Conservation (phyloP, 2,329 filamentous ascomycete species). For the Herpotrichia juniperi region DNA sequence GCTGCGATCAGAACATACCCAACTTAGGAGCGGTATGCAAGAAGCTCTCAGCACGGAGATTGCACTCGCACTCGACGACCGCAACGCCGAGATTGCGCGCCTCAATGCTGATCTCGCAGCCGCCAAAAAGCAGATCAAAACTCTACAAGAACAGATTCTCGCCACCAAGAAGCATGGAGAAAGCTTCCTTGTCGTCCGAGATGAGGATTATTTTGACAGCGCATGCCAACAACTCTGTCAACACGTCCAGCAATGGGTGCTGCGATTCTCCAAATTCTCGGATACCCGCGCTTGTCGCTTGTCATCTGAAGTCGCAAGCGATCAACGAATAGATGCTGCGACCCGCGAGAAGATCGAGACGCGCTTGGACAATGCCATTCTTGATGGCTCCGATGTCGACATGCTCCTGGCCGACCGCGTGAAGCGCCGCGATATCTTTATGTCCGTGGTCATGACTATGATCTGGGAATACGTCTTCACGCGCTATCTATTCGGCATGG, state of each 20-base stretch:
- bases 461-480: constrained; percentile 99
- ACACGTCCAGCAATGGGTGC: constrained; percentile 96
- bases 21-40: constrained; percentile 68
- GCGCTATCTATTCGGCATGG: constrained; percentile 97
- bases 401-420: constrained; percentile 86
- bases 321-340: constrained; percentile 37
- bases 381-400: constrained; percentile 94
- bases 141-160: constrained; percentile 65
- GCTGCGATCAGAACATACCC: constrained; percentile 67
- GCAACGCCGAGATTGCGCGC: constrained; percentile 81
- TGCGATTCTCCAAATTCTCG: constrained; percentile 97
- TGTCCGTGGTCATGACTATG: constrained; percentile 99
- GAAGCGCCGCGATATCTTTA: constrained; percentile 89
- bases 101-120: constrained; percentile 79
- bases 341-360: constrained; percentile 82
- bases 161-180: constrained; percentile 63
- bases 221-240: constrained; percentile 94
- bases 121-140: constrained; percentile 67
- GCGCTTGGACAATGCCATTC: constrained; percentile 88
- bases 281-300: constrained; percentile 87
- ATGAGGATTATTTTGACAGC: constrained; percentile 94
- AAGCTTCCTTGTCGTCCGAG: constrained; percentile 78
- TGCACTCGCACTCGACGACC: constrained; percentile 71
- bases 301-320: constrained; percentile 81
- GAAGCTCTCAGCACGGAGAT: constrained; percentile 67